These are phyloP conservation scores for Epichloe sibirici DNA, from an alignment of 2,329 filamentous ascomycete genomes.

Conservation along the genomic window DNA sequence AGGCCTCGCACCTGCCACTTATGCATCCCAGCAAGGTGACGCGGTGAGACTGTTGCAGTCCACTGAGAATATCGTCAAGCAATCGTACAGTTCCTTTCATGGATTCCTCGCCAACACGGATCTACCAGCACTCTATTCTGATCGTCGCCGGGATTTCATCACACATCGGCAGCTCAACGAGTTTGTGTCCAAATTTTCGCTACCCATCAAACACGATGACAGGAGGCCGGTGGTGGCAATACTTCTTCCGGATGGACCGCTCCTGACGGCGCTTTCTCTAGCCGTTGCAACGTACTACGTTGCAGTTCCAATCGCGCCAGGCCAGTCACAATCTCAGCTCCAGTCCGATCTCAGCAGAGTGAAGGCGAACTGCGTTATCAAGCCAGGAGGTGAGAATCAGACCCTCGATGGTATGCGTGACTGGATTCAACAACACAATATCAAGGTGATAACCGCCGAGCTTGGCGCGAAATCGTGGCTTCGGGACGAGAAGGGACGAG, in stretches of 20 bases:
- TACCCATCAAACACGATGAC: neutral
- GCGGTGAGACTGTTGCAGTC: constrained; percentile 1
- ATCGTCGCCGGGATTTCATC: neutral
- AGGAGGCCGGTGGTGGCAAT: constrained; percentile 5
- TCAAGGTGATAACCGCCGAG: neutral
- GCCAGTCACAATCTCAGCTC: constrained; percentile 8
- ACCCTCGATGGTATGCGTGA: neutral
- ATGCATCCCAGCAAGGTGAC: constrained; percentile 3
- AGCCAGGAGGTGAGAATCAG: neutral
- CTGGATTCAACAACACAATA: neutral
- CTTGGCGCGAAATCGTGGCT: neutral
- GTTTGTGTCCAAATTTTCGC: constrained; percentile 1
- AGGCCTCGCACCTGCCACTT: neutral
- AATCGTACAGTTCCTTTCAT: neutral
- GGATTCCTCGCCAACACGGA: neutral
- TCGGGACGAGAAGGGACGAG: neutral
- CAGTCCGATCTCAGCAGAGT: constrained; percentile 8
- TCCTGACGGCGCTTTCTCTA: constrained; percentile 10
- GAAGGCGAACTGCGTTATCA: constrained; percentile 1
- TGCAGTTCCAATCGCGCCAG: constrained; percentile 9
- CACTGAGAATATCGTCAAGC: constrained; percentile 1
- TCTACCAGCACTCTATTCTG: neutral
- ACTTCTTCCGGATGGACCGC: constrained; percentile 9
- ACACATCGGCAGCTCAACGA: constrained; percentile 1
- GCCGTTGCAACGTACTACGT: constrained; percentile 10